Evolutionary conservation across 352 stramenopile species (phyloP), one percentile per base, ranked within the genome.

Genomic region (Pythium apleroticum): DNA sequence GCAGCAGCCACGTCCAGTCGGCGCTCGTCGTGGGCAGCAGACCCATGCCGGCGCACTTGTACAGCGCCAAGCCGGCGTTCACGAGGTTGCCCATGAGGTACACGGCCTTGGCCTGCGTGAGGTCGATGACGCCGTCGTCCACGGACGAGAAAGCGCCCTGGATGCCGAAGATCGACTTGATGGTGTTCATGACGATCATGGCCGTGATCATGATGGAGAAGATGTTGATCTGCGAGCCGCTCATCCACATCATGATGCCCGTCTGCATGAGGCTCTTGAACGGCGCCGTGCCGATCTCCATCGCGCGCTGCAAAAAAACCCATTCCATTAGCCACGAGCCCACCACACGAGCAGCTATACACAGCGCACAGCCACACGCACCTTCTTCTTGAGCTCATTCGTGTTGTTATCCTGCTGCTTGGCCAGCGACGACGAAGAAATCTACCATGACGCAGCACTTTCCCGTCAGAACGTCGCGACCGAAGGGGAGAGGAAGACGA

Each of bases 231-330:
- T 89, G 90, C 63, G 91, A 95, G 60, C 93, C 93, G 57, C 86
- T 96, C 93, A 98, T 98, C 89, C 92, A 98, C 88, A 98, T 97
- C 93, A 98, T 98, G 71, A 98, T 96, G 27, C 80, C 93, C 22
- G 95, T 97, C 71, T 98, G 96, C 62, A 97, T 78, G 22, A 98
- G 63, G n/a, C 88, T 90, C 79, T 97, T 97, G 61, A 96, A 96
- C 27, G 92, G 92, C 52, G 77, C 86, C 73, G 84, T 88, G 28
- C 87, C 91, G 52, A 97, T 95, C 71, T 96, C 90, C 87, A 96
- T 97, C 20, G 90, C 89, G 49, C 89, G 86, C 88, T 97, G 52
- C 4, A 55, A 9, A 55, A 31, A 50, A 57, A 25, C 0, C 20
- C 22, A 54, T 25, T 52, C 35, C n/a, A 15, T 52, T 52, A 24